phyloP scores from a whole-genome alignment of 345 rosid genomes.

The Eucalyptus curtisii region DNA sequence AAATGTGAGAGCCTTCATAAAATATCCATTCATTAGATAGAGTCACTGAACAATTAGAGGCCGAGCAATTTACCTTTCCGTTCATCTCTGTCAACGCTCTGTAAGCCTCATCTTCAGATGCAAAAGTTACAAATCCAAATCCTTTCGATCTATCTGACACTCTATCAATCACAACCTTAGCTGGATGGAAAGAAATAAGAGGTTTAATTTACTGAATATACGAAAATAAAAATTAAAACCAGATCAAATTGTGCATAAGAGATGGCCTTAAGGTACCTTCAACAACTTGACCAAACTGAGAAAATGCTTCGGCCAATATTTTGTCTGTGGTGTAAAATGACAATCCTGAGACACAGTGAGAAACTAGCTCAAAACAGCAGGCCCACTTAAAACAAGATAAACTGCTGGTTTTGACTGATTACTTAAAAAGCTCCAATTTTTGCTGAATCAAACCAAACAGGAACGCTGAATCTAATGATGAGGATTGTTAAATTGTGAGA shows the following conservation, averaged over 20 bases:
- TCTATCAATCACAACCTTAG: slow-evolving; percentile 55
- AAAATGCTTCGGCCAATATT: slow-evolving; percentile 60
- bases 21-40: neutral
- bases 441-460: neutral
- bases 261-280: slow-evolving; percentile 36
- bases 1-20: neutral
- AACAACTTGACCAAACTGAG: slow-evolving; percentile 75
- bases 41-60: neutral
- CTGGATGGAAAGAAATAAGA: slow-evolving; percentile 13
- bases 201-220: neutral
- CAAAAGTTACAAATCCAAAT: slow-evolving; percentile 82
- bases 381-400: neutral
- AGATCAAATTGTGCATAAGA: neutral
- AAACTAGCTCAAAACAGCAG: neutral
- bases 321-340: slow-evolving; percentile 61
- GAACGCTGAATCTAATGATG: neutral
- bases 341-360: slow-evolving; percentile 34
- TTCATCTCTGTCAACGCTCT: slow-evolving; percentile 51
- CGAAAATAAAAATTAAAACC: neutral
- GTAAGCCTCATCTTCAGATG: slow-evolving; percentile 62
- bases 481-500: neutral
- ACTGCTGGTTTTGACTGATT: neutral
- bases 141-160: slow-evolving; percentile 63
- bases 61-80: slow-evolving; percentile 39
- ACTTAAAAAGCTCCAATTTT: neutral